Conservation (phyloP, 2,329 filamentous ascomycete genomes). For the Colletotrichum chlorophyti region DNA sequence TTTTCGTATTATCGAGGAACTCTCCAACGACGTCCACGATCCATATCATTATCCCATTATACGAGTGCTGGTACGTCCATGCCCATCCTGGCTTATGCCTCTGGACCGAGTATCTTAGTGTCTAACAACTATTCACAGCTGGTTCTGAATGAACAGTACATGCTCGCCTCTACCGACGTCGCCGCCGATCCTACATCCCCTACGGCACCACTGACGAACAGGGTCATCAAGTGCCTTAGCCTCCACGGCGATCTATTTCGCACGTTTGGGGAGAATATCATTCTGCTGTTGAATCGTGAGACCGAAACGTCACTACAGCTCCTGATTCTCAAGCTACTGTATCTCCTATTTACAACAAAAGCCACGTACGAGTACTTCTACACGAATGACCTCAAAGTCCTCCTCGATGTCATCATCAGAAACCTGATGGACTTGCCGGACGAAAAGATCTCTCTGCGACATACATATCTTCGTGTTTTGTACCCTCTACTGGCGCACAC, state of each 20-base stretch:
- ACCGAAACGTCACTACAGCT: conserved; percentile 93
- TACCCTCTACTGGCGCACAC: conserved; percentile 92
- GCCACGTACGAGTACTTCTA: conserved; percentile 98
- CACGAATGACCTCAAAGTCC: conserved; percentile 92
- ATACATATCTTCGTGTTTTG: conserved; percentile 93
- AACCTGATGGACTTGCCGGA: conserved; percentile 96
- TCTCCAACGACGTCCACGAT: conserved; percentile 86
- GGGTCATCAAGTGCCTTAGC: conserved; percentile 90
- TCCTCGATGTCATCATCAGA: conserved; percentile 94
- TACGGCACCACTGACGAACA: conserved; percentile 76
- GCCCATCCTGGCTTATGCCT: conserved; percentile 17
- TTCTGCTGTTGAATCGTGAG: conserved; percentile 92
- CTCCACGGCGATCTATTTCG: conserved; percentile 82
- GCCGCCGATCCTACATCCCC: conserved; percentile 47
- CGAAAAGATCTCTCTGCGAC: conserved; percentile 77
- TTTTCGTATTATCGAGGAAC: conserved; percentile 85
- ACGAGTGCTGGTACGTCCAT: conserved; percentile 76
- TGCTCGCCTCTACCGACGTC: conserved; percentile 74
- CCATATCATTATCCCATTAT: conserved; percentile 97
- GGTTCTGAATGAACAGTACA: conserved; percentile 97
- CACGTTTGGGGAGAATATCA: conserved; percentile 97
- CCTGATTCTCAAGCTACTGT: conserved; percentile 94
- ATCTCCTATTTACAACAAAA: conserved; percentile 91
- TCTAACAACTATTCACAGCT: conserved; percentile 62
- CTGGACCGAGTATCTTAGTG: conserved; percentile 12